Evolutionary conservation across 768 basidiomycete genomes (phyloP).

Genomic region (Bullera alba): DNA sequence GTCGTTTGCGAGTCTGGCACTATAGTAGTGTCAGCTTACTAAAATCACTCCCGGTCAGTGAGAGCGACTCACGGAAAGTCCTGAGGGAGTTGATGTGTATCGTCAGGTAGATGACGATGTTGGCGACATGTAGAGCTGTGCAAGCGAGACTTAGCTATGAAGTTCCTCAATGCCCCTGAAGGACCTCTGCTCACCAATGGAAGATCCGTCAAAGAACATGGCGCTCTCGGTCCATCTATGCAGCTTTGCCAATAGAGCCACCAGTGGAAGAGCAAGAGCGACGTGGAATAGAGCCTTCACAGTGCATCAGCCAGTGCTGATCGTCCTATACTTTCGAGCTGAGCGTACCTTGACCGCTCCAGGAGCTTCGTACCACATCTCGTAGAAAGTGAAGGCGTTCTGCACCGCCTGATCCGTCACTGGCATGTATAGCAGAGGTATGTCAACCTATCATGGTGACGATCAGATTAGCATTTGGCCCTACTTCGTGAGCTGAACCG

Average conservation of each 20-base stretch:
- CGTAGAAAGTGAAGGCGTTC: constrained; percentile 84
- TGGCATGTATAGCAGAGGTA: constrained; percentile 65
- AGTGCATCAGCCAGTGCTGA: neutral
- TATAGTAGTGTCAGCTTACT: constrained; percentile 2
- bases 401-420: constrained; percentile 60
- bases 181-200: constrained; percentile 57
- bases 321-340: neutral
- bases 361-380: constrained; percentile 85
- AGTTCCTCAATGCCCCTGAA: neutral
- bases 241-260: constrained; percentile 70
- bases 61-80: constrained; percentile 54
- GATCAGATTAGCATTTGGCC: neutral
- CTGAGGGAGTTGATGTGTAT: constrained; percentile 73
- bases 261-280: constrained; percentile 68
- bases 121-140: constrained; percentile 66
- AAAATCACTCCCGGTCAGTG: neutral
- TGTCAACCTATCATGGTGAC: constrained; percentile 82
- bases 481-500: neutral
- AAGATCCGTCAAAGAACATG: constrained; percentile 87
- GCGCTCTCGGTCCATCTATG: constrained; percentile 86
- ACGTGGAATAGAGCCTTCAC: constrained; percentile 75
- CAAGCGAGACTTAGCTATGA: neutral
- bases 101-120: constrained; percentile 69
- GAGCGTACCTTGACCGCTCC: constrained; percentile 77
- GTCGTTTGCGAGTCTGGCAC: constrained; percentile 34